Base-by-base conservation (phyloP, 441 rosid species). In the Eugenia klotzschiana region DNA sequence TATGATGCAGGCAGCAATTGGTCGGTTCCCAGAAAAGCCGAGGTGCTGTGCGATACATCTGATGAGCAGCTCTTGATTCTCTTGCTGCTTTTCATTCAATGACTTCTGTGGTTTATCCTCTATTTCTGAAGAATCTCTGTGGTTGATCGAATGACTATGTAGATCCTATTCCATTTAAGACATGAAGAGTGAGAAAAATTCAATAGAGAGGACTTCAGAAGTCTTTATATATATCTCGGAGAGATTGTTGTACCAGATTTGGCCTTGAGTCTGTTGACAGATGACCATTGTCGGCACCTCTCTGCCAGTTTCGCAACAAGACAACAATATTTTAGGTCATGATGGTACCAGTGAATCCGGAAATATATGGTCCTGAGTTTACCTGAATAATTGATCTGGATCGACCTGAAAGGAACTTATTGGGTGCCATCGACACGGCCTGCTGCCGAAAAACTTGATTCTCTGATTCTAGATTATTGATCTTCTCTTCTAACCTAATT, bases 351-450 rank as follows among this genome's bases (percentile, higher is more conserved):
- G 46, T 20, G 77, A 69, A 69, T 69, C 77, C 5, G 46, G 46
- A 69, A 79, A 37, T 23, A 57, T 50, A 50, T 83, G 22, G 40
- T 72, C 50, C 25, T 29, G 73, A 7, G 82, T 84, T 50, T 90
- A 95, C 99, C 97, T 97, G 99, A 89, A 97, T 74, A 83, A 92
- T 94, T 74, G 99, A 97, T 91, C 98, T 89, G 82, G 98, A 95
- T 84, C 98, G 98, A 56, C 98, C 98, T 58, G 98, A 95, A 83
- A 97, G 94, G 90, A 94, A 94, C 89, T 94, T 95, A 80, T 93
- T 97, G n/a, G 99, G 98, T 88, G 99, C 94, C 94, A 97, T 93
- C 51, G 98, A 93, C 84, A 97, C 95, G 80, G 98, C 98, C 87
- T 97, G 99, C 86, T 97, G 99, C 72, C 98, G 90, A 43, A 97